Conservation (phyloP, 23 red algal genomes). For the Chondrus crispus region DNA sequence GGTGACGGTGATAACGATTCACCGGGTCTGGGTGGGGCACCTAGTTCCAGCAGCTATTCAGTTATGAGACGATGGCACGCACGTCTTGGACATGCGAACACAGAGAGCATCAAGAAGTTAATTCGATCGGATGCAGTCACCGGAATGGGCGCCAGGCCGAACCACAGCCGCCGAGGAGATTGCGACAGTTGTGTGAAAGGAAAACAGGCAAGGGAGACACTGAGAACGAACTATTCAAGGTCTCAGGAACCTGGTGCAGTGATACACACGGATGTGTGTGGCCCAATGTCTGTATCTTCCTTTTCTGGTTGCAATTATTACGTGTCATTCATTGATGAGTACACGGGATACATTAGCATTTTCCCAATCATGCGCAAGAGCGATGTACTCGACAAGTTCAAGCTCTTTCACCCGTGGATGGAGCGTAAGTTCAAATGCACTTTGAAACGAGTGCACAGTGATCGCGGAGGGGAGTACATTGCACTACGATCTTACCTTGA, state of each 20-base stretch:
- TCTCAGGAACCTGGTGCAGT: neutral
- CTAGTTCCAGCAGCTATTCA: neutral
- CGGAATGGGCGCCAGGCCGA: neutral
- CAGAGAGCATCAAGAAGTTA: neutral
- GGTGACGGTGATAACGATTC: too few species aligned
- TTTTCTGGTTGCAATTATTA: neutral
- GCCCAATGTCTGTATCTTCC: neutral
- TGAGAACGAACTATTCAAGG: neutral
- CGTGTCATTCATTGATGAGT: constrained; percentile 1
- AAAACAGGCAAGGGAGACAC: neutral
- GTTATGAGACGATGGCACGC: neutral
- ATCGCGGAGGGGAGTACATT: neutral
- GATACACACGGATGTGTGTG: constrained; percentile 5
- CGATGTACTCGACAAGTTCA: neutral
- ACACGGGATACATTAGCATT: neutral
- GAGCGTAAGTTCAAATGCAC: neutral
- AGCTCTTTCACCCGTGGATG: neutral
- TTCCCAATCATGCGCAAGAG: neutral
- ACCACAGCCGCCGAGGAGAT: neutral
- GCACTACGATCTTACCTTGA: neutral
- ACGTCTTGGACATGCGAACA: neutral
- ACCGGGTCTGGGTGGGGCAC: too few species aligned
- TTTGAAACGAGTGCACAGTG: neutral
- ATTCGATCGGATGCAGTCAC: neutral
- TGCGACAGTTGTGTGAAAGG: neutral